Percentiles rank a stretch among this genome's conserved stretches.
Conservation (phyloP, 768 basidiomycete species). For the Tubosaeta sp. region DNA sequence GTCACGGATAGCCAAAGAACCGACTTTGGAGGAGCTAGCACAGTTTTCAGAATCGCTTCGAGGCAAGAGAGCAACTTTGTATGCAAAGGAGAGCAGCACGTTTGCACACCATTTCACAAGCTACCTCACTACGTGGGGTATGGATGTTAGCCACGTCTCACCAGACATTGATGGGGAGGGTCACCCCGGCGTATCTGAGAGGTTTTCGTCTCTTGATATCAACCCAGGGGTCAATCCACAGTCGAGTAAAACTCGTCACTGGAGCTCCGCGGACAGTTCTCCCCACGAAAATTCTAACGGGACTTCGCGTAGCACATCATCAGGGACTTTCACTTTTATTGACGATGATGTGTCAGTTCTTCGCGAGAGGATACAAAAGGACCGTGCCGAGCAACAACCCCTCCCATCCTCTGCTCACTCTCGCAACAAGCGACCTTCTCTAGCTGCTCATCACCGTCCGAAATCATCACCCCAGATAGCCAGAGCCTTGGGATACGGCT, state of each 20-base stretch:
- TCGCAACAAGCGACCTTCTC: conserved; percentile 59
- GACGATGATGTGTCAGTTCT: conserved; percentile 88
- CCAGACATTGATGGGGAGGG: conserved; percentile 52
- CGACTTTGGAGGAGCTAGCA: conserved; percentile 72
- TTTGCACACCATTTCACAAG: conserved; percentile 93
- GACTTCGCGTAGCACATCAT: conserved; percentile 21
- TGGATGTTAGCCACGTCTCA: conserved; percentile 84
- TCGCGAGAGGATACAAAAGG: conserved; percentile 64
- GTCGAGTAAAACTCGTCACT: conserved; percentile 20
- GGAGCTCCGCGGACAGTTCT: conserved; percentile 14
- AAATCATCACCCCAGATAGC: conserved; percentile 79
- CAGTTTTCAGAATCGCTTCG: conserved; percentile 78
- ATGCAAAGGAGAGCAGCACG: conserved; percentile 80
- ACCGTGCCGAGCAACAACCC: conserved; percentile 51
- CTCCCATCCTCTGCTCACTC: conserved; percentile 37
- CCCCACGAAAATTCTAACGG: conserved; percentile 24
- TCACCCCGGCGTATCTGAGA: conserved; percentile 18
- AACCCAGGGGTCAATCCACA: conserved; percentile 3
- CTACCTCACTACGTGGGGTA: conserved; percentile 91
- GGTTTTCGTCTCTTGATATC: conserved; percentile 6
- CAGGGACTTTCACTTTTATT: conserved; percentile 75
- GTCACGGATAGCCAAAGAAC: conserved; percentile 59
- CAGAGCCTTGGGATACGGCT: conserved; percentile 43
- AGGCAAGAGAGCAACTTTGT: conserved; percentile 78
- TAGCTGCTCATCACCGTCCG: conserved; percentile 65